Percentiles rank a stretch among this genome's conserved stretches.
Conservation (phyloP, 169 alveolate species). For the Cryptosporidium ryanae region DNA sequence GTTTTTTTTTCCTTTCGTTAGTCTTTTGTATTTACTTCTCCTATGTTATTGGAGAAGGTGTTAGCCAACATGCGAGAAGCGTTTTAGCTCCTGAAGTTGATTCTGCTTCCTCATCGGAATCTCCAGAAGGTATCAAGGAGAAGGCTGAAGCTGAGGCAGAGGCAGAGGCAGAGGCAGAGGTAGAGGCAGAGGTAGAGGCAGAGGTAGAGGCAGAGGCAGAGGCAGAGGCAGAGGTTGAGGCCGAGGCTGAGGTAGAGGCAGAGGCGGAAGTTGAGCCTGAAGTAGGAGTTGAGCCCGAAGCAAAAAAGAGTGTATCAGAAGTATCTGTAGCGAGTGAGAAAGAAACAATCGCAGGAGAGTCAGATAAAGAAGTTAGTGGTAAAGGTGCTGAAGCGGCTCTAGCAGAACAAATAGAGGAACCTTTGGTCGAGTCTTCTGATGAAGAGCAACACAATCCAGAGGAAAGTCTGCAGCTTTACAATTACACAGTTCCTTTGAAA, state of each 20-base stretch:
- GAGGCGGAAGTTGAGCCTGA: neutral
- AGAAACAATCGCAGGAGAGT: neutral
- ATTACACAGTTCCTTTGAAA: slow-evolving; percentile 24
- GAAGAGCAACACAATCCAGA: neutral
- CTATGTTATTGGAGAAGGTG: neutral
- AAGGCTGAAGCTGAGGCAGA: neutral
- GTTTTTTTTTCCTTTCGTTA: no score
- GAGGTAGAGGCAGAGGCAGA: no score
- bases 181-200: no score
- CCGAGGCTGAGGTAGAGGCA: no score
- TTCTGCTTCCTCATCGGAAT: neutral
- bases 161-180: neutral
- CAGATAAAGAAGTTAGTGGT: neutral
- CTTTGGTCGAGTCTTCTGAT: neutral
- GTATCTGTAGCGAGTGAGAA: neutral
- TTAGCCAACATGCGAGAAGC: neutral
- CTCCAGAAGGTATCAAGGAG: neutral
- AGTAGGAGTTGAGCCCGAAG: neutral
- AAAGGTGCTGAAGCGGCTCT: neutral
- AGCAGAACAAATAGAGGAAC: neutral
- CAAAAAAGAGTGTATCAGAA: neutral
- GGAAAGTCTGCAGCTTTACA: slow-evolving; percentile 9
- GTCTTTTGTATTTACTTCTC: neutral
- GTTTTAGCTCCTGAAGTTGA: neutral
- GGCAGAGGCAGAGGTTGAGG: no score